Percentiles rank a stretch among this genome's conserved stretches.
phyloP scores from a whole-genome alignment of 768 basidiomycete species.

The Lactarius sanguifluus region DNA sequence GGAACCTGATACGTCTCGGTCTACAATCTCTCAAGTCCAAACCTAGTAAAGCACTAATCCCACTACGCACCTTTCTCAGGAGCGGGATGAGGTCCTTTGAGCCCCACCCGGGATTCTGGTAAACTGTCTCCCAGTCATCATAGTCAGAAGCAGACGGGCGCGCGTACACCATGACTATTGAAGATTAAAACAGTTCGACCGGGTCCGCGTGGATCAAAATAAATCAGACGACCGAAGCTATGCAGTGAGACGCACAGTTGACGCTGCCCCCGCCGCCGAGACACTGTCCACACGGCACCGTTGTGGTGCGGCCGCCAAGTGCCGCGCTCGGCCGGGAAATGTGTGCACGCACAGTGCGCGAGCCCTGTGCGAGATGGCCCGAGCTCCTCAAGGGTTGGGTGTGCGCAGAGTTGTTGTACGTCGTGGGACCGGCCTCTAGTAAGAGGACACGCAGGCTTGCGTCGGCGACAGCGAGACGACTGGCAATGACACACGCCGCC shows the following conservation, averaged over 20 bases:
- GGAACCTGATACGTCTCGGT: slow-evolving; percentile 41
- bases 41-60: neutral
- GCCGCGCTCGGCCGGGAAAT: slow-evolving; percentile 41
- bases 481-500: slow-evolving; percentile 54
- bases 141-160: slow-evolving; percentile 62
- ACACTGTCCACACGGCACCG: slow-evolving; percentile 49
- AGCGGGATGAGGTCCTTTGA: slow-evolving; percentile 56
- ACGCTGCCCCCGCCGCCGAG: slow-evolving; percentile 61
- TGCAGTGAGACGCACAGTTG: slow-evolving; percentile 44
- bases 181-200: too few relatives aligned
- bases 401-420: slow-evolving; percentile 46
- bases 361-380: slow-evolving; percentile 41
- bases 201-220: neutral
- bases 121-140: slow-evolving; percentile 50
- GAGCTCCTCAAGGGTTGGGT: slow-evolving; percentile 55
- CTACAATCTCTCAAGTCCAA: slow-evolving; percentile 25
- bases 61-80: slow-evolving; percentile 48
- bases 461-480: slow-evolving; percentile 54
- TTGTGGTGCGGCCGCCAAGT: slow-evolving; percentile 44
- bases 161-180: slow-evolving; percentile 48
- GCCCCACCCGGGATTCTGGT: slow-evolving; percentile 61
- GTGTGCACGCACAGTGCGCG: slow-evolving; percentile 48
- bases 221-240: neutral
- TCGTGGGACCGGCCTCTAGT: slow-evolving; percentile 58
- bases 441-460: slow-evolving; percentile 57